Base-by-base conservation (phyloP, 2,329 filamentous ascomycete genomes). In the Sporothrix humicola region DNA sequence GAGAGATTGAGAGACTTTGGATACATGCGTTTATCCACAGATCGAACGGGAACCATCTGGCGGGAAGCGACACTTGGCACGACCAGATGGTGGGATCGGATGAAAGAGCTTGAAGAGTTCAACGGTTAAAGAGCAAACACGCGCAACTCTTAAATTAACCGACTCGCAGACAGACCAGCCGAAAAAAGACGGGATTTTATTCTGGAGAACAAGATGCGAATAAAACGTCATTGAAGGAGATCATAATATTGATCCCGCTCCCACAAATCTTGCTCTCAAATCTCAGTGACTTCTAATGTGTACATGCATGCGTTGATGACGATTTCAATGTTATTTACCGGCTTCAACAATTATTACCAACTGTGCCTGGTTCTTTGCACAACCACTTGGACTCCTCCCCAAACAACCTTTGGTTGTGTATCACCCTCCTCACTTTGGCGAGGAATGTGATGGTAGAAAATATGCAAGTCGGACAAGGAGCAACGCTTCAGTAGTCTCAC, bases 101-200 rank as follows among this genome's bases (percentile, higher is more conserved):
- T 15, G 9, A 54, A 46, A 44, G 65, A 54, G 26, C 20, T 42
- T 4, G 44, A 31, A 17, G 63, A 61, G 58, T 15, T 59, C 13
- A 59, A 69, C 69, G 68, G 56, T 63, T 68, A 46, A 59, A 71
- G 42, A 71, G 65, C 37, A 71, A 68, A 71, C 59, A n/a, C 15
- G 50, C 7, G 63, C 61, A 68, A 69, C 63, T 69, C 65, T 59
- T 69, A 31, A 73, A 54, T 65, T 69, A 72, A 50, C 73, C 71
- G 50, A 46, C 73, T 72, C 72, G 69, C 52, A 52, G n/a, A 42
- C 15, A 59, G 26, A 59, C 31, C 13, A 72, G n/a, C 37, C 44
- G 50, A 48, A 46, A 69, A 31, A 31, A 63, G 9, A 6, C 15
- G 23, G 48, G 31, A 50, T 12, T 52, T 68, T 10, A 31, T 31